Conservation (phyloP, 2,329 filamentous ascomycete genomes). For the Colletotrichum ledebouriae region DNA sequence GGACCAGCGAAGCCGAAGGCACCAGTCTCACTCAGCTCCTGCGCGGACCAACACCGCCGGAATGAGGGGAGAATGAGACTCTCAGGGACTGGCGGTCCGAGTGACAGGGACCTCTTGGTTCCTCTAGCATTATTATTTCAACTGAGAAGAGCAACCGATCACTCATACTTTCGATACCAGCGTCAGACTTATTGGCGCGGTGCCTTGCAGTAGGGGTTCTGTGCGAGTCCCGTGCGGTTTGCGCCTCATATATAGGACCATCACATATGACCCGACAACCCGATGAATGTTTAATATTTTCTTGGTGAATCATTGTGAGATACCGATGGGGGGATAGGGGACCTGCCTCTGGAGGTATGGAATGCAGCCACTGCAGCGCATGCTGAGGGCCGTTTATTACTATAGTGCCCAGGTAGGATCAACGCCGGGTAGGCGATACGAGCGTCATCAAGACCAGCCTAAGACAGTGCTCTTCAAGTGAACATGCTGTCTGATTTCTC, state of each 20-base stretch:
- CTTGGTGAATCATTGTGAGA: neutral
- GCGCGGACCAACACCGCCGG: constrained; percentile 5
- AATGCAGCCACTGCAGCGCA: constrained; percentile 39
- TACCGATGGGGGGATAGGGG: neutral
- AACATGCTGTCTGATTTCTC: constrained; percentile 17
- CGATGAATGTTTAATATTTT: constrained; percentile 8
- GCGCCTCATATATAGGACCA: constrained; percentile 18
- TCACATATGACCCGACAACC: constrained; percentile 8
- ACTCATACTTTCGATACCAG: constrained; percentile 18
- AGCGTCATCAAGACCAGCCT: constrained; percentile 9
- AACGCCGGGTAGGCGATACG: constrained; percentile 30
- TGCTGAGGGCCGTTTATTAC: constrained; percentile 12
- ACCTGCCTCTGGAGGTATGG: too few species aligned
- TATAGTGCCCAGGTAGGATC: neutral
- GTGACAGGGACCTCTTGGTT: constrained; percentile 30
- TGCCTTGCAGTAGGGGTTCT: constrained; percentile 35
- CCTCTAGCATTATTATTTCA: constrained; percentile 31
- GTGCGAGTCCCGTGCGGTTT: constrained; percentile 21
- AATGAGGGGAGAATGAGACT: constrained; percentile 38
- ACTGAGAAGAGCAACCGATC: constrained; percentile 24
- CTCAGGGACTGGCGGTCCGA: constrained; percentile 28
- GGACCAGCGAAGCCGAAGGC: neutral
- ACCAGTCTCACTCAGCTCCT: neutral
- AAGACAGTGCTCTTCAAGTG: neutral
- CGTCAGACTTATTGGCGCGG: constrained; percentile 23